A percentile compares a stretch with the other conserved stretches of the same genome.
Evolutionary conservation across 805 yeast species (phyloP).

Genomic region (Candida nonsorbophila): DNA sequence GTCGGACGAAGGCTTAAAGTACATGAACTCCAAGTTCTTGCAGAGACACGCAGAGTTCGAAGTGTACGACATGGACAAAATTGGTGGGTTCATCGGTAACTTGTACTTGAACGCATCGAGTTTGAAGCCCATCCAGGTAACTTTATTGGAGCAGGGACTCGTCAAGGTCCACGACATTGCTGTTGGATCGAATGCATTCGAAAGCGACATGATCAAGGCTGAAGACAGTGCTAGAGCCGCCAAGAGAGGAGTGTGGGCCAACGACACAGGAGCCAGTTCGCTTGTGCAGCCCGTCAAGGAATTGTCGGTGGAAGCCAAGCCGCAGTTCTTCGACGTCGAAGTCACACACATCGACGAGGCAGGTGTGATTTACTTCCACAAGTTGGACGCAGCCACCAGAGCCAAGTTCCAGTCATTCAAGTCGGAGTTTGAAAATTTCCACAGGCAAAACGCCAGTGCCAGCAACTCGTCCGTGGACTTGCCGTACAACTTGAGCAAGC

Average conservation of each 20-base stretch:
- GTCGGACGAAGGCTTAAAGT: constrained; percentile 48
- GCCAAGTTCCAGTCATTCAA: constrained; percentile 39
- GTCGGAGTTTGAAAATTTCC: constrained; percentile 42
- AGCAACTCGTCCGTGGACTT: constrained; percentile 30
- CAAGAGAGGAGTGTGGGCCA: constrained; percentile 67
- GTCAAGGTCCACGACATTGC: constrained; percentile 64
- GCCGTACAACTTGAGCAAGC: constrained; percentile 31
- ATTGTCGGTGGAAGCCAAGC: constrained; percentile 17
- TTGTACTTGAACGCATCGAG: constrained; percentile 47
- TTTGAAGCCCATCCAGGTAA: constrained; percentile 49
- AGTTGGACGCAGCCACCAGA: constrained; percentile 31
- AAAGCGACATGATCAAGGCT: constrained; percentile 50
- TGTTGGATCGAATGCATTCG: constrained; percentile 51
- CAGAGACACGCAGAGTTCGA: constrained; percentile 75
- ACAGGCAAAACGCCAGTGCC: constrained; percentile 31
- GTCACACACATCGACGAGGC: constrained; percentile 43
- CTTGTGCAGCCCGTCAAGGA: constrained; percentile 5
- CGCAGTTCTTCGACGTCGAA: constrained; percentile 47
- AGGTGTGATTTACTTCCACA: constrained; percentile 45
- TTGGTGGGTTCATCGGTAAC: constrained; percentile 79
- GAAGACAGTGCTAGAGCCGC: constrained; percentile 54
- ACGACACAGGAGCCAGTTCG: constrained; percentile 30
- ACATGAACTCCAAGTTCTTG: constrained; percentile 47
- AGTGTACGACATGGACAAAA: constrained; percentile 63
- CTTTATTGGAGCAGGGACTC: constrained; percentile 57